Evolutionary conservation across 139 green algal genomes (phyloP).

Genomic region (Volvox reticuliferus): DNA sequence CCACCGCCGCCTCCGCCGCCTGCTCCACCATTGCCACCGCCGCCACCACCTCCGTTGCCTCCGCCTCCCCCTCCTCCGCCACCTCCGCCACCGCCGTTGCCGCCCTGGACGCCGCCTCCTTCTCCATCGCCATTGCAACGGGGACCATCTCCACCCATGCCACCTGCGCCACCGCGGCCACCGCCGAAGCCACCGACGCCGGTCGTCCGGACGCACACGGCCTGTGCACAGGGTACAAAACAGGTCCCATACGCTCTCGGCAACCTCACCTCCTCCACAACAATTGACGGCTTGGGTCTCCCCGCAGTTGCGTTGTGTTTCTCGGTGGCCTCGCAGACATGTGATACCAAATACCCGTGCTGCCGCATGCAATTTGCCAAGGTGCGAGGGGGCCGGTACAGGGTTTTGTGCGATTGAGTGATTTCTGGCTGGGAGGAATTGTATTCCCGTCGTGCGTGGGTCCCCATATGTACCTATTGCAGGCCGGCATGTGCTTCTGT

Average conservation of each 20-base stretch:
- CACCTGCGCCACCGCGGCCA: background rate
- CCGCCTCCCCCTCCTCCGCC: background rate
- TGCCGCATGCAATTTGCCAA: constrained; percentile 18
- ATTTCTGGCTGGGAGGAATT: too few relatives aligned
- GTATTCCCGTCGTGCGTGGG: too few relatives aligned
- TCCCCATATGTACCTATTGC: too few relatives aligned
- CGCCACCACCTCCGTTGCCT: background rate
- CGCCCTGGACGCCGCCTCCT: background rate
- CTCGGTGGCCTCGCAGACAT: background rate
- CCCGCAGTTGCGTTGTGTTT: constrained; percentile 1
- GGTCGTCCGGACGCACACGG: background rate
- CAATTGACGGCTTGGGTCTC: background rate
- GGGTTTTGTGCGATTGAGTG: too few relatives aligned
- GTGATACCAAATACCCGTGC: background rate
- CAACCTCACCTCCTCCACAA: background rate
- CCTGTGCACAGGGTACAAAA: background rate
- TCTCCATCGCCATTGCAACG: background rate
- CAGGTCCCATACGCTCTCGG: background rate
- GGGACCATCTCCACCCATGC: background rate
- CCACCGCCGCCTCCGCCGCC: background rate
- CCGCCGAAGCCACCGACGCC: background rate
- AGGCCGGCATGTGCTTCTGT: too few relatives aligned
- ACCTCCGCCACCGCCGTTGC: background rate
- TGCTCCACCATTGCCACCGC: background rate
- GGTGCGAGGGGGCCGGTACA: background rate